Base-by-base conservation (phyloP, 495 filamentous ascomycete species). In the Articulospora tetracladia region DNA sequence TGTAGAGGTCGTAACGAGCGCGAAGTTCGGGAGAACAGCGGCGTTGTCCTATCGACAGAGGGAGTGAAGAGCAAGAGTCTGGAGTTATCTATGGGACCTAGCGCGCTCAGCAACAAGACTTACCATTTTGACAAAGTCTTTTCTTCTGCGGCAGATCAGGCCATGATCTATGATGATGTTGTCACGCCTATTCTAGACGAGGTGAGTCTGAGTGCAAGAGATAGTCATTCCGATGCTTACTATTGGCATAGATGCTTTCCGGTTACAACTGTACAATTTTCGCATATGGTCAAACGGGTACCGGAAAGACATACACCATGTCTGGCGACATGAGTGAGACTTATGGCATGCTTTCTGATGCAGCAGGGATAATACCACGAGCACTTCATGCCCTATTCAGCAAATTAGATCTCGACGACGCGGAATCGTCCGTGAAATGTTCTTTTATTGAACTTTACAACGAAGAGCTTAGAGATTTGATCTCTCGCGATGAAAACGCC, bases 241-340 rank as follows among this genome's bases (percentile, higher is more conserved):
- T 24, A 11, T 59, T 17, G 51, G 3, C 13, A 6, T 66, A 97
- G 92, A 97, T 98, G 83, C 82, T 98, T 23, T 80, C 84, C 25
- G 94, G 94, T n/a, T 98, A 89, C 74, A 98, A 98, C 70, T 98
- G 94, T 71, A 98, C 94, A 8, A 96, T 98, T 57, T 98, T 98
- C 69, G 94, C 94, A 49, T 98, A 98, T 70, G 94, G 94, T 10
- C 94, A 98, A 67, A 98, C 94, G 0, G 94, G 94, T 26, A 98
- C 94, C 0, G 94, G 94, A 55, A 98, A 98, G 73, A 98, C 94
- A 28, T 98, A 98, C 71, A 98, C 94, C 2, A 98, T 98, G 94
- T 96, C 95, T 2, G 94, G 94, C 32, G 93, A 98, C 68, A 97
- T 98, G 88, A 88, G 80, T 11, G 88, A 94, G 62, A 90, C 86